phyloP scores from a whole-genome alignment of 495 filamentous ascomycete genomes.

The Acidomyces sp. region DNA sequence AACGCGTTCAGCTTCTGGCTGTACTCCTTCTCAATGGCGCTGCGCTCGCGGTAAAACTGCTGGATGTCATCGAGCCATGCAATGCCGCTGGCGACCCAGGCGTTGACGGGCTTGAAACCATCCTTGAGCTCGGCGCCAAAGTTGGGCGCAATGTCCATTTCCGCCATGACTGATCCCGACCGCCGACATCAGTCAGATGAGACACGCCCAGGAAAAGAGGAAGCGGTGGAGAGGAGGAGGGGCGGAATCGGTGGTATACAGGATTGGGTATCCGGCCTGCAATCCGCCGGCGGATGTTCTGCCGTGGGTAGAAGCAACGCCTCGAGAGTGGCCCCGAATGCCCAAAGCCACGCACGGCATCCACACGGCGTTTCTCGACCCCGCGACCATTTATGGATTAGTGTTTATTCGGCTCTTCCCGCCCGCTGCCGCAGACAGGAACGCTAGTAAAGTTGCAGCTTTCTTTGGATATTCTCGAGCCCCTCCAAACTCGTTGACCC shows the following conservation, averaged over 20 bases:
- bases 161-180: no score
- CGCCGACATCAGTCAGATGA: no score
- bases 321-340: background rate
- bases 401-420: no score
- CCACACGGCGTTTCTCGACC: background rate
- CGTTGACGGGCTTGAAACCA: slow-evolving; percentile 85
- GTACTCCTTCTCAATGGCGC: slow-evolving; percentile 92
- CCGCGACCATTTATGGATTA: background rate
- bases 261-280: no score
- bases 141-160: slow-evolving; percentile 20
- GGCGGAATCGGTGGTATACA: no score
- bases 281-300: no score
- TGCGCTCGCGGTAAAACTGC: slow-evolving; percentile 90
- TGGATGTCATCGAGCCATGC: slow-evolving; percentile 93
- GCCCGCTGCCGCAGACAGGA: background rate
- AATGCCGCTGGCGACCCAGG: slow-evolving; percentile 81
- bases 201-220: no score
- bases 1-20: slow-evolving; percentile 70
- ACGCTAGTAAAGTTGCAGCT: background rate
- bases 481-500: no score
- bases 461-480: background rate
- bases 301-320: no score
- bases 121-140: slow-evolving; percentile 41
- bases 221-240: no score
- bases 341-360: background rate